These are phyloP conservation scores for Yamadazyma songkhlaensis DNA, from an alignment of 1,139 yeast genomes.

Conservation along the genomic window DNA sequence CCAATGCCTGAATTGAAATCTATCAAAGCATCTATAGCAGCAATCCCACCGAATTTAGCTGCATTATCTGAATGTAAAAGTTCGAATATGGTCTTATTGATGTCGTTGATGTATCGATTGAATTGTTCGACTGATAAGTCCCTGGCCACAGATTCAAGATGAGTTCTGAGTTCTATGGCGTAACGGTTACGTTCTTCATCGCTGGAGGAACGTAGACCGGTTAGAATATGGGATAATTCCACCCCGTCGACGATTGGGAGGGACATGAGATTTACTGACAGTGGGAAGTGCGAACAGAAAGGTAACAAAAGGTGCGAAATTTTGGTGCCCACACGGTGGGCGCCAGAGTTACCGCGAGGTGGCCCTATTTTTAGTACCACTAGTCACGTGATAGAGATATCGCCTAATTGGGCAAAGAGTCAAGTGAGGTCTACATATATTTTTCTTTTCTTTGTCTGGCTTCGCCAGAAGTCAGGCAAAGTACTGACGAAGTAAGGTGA, in stretches of 20 bases:
- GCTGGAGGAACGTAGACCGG: conserved; percentile 47
- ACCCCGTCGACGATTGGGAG: conserved; percentile 44
- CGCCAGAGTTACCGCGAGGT: too few relatives aligned
- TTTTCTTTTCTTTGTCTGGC: too few relatives aligned
- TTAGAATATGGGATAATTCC: conserved; percentile 53
- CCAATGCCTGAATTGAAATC: conserved; percentile 65
- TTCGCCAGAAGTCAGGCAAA: too few relatives aligned
- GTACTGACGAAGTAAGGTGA: too few relatives aligned
- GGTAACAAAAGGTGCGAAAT: too few relatives aligned
- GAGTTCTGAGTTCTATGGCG: conserved; percentile 65
- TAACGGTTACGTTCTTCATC: conserved; percentile 55
- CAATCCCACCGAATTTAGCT: conserved; percentile 79
- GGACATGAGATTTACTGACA: too few relatives aligned
- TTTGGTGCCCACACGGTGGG: not conserved
- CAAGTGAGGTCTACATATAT: too few relatives aligned
- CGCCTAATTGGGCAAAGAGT: too few relatives aligned
- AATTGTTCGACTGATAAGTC: conserved; percentile 78
- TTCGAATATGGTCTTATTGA: conserved; percentile 85
- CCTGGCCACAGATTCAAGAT: conserved; percentile 67
- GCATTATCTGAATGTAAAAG: conserved; percentile 73
- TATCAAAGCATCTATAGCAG: conserved; percentile 85
- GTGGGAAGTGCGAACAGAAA: too few relatives aligned
- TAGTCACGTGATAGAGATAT: too few relatives aligned
- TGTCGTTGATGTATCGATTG: conserved; percentile 76
- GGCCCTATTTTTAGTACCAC: too few relatives aligned